Percentiles rank a stretch among this genome's conserved stretches.
Evolutionary conservation across 169 alveolate genomes (phyloP).

Genomic region (Besnoitia besnoiti): DNA sequence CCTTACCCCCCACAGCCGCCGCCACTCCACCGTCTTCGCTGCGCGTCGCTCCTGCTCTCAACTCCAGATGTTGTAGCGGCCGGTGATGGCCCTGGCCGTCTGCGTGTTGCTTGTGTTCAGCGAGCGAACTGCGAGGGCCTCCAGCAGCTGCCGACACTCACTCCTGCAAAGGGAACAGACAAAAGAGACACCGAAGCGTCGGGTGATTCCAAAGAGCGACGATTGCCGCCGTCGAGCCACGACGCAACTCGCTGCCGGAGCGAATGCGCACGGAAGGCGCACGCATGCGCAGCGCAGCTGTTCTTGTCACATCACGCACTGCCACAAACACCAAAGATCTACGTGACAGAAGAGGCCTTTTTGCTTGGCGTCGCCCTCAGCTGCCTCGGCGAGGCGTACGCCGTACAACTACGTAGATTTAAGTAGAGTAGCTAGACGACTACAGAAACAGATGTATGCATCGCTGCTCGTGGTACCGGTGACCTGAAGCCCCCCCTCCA

Average conservation of each 20-base stretch:
- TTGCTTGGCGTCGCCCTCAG: too few relatives aligned
- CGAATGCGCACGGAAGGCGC: neutral
- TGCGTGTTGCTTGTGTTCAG: slow-evolving; percentile 71
- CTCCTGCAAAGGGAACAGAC: slow-evolving; percentile 49
- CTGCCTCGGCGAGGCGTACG: too few relatives aligned
- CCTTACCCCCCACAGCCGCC: neutral
- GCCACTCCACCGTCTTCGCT: too few relatives aligned
- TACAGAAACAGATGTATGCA: too few relatives aligned
- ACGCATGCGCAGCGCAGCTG: neutral
- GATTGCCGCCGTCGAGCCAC: neutral
- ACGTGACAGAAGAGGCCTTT: too few relatives aligned
- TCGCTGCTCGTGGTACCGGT: too few relatives aligned
- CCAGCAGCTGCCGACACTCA: slow-evolving; percentile 63
- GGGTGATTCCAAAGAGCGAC: too few relatives aligned
- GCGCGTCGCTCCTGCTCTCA: neutral
- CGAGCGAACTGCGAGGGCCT: slow-evolving; percentile 64
- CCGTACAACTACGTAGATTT: too few relatives aligned
- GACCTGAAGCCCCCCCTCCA: too few relatives aligned
- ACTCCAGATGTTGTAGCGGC: slow-evolving; percentile 40
- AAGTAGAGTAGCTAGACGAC: too few relatives aligned
- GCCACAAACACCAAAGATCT: too few relatives aligned
- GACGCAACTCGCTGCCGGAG: neutral
- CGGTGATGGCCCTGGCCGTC: slow-evolving; percentile 34
- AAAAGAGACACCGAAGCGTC: neutral
- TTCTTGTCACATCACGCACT: neutral